Conservation (phyloP, 805 yeast genomes). For the Lachancea cidri region DNA sequence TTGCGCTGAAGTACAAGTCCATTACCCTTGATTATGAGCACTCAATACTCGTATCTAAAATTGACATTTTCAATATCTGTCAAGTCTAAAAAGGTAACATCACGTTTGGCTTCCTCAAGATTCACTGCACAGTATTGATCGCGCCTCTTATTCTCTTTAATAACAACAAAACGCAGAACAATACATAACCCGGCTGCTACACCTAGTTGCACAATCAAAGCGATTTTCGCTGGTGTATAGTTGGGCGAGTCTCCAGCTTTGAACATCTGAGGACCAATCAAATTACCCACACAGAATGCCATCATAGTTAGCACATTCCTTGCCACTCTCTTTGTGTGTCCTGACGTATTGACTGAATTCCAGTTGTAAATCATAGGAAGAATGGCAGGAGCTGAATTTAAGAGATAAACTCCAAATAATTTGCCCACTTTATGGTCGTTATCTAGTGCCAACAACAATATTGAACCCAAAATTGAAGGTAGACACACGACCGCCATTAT, state of each 20-base stretch:
- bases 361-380: conserved; percentile 10
- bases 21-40: too few relatives aligned
- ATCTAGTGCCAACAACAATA: background rate
- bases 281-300: conserved; percentile 49
- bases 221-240: conserved; percentile 37
- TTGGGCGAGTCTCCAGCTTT: conserved; percentile 39
- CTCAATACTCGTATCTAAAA: conserved; percentile 7
- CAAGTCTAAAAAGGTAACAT: conserved; percentile 7
- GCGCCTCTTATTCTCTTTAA: conserved; percentile 8
- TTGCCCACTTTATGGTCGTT: conserved; percentile 4
- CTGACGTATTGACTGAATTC: conserved; percentile 1
- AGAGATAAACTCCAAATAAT: conserved; percentile 8
- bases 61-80: conserved; percentile 8
- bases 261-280: conserved; percentile 50
- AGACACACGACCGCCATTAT: conserved; percentile 5
- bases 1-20: too few relatives aligned
- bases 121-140: conserved; percentile 2
- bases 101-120: background rate
- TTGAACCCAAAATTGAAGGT: conserved; percentile 2
- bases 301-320: conserved; percentile 14
- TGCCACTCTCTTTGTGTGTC: background rate
- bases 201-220: conserved; percentile 14
- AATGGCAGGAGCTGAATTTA: conserved; percentile 10
- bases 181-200: conserved; percentile 5
- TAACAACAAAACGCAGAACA: conserved; percentile 5